Percentiles rank a stretch among this genome's conserved stretches.
Conservation (phyloP, 108 stramenopile genomes). For the Conticribra guillardii region DNA sequence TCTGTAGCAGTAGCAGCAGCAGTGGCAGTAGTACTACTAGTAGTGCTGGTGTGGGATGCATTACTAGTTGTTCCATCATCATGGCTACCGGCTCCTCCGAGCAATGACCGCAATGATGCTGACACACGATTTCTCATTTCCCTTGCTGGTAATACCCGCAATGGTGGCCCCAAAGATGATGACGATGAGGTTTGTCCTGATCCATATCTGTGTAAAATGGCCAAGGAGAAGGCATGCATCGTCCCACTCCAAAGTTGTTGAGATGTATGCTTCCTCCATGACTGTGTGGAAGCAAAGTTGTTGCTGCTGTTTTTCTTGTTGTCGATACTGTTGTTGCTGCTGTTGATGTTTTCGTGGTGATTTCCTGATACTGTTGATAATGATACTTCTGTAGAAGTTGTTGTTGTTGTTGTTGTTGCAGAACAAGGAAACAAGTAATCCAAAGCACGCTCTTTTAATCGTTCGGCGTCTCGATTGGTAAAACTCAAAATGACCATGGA, state of each 20-base stretch:
- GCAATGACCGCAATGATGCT: slow-evolving; percentile 24
- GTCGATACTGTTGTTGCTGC: no score
- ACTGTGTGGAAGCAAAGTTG: neutral
- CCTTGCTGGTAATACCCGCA: slow-evolving; percentile 40
- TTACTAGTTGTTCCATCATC: no score
- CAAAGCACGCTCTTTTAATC: slow-evolving; percentile 46
- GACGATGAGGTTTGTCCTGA: neutral
- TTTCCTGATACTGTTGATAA: no score
- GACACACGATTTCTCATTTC: slow-evolving; percentile 50
- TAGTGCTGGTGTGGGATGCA: no score
- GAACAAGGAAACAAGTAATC: slow-evolving; percentile 35
- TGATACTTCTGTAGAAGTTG: no score
- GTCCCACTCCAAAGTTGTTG: slow-evolving; percentile 57
- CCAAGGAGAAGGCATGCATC: slow-evolving; percentile 52
- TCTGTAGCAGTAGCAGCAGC: no score
- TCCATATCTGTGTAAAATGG: slow-evolving; percentile 39
- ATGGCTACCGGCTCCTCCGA: slow-evolving; percentile 16
- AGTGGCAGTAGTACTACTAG: no score
- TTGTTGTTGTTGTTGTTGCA: no score
- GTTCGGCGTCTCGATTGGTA: slow-evolving; percentile 57
- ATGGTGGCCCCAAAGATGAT: slow-evolving; percentile 1
- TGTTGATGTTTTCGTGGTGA: no score
- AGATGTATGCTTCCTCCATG: slow-evolving; percentile 33
- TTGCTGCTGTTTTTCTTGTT: no score
- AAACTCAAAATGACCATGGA: slow-evolving; percentile 57